Evolutionary conservation across 345 rosid species (phyloP).

Genomic region (Syzygium grande): DNA sequence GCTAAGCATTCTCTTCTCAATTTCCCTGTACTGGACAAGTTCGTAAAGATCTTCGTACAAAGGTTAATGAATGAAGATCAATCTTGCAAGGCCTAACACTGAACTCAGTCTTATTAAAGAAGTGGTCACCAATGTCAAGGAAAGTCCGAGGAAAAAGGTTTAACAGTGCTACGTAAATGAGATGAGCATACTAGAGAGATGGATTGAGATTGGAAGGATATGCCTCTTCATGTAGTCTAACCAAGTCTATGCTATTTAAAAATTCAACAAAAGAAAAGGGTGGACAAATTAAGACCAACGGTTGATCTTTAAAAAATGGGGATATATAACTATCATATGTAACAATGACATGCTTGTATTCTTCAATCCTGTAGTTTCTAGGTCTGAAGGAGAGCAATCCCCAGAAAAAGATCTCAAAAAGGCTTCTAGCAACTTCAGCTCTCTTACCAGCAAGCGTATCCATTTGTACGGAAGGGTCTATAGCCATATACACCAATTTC

Average conservation of each 20-base stretch:
- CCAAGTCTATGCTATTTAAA: neutral
- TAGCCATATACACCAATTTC: constrained; percentile 41
- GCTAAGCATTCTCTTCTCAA: too few relatives aligned
- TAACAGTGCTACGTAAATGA: neutral
- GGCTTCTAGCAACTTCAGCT: constrained; percentile 75
- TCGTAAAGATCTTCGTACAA: too few relatives aligned
- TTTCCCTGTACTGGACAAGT: too few relatives aligned
- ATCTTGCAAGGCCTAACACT: too few relatives aligned
- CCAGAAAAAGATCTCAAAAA: constrained; percentile 76
- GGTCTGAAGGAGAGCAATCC: constrained; percentile 79
- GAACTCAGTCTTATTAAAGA: too few relatives aligned
- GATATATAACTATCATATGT: neutral
- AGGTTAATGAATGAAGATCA: too few relatives aligned
- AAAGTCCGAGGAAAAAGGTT: too few relatives aligned
- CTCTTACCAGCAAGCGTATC: constrained; percentile 97
- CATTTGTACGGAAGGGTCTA: constrained; percentile 52
- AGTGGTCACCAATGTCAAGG: too few relatives aligned
- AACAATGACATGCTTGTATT: neutral
- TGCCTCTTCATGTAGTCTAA: neutral
- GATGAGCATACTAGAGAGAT: neutral
- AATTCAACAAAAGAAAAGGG: too few relatives aligned
- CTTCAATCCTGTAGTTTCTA: constrained; percentile 34
- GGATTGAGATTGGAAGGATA: neutral
- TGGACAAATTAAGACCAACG: neutral
- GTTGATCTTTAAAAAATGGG: neutral